Evolutionary conservation across 78 protist genomes (phyloP).

Genomic region (slime mould (Dictyostelium discoideum)): DNA sequence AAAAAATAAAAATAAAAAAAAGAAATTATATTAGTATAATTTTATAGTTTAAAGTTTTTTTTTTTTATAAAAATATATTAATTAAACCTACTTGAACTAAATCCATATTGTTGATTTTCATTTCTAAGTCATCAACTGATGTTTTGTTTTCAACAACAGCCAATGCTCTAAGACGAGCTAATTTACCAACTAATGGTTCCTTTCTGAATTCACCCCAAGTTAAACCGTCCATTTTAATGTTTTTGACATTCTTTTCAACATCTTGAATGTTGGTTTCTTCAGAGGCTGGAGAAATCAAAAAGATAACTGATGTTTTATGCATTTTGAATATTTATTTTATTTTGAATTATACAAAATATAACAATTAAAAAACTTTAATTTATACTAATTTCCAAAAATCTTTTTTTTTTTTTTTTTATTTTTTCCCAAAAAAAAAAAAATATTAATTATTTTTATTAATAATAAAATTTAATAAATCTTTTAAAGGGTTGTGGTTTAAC

Average conservation of each 20-base stretch:
- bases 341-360: background rate
- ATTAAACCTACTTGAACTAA: slow-evolving; percentile 3
- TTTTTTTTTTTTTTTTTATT: background rate
- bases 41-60: too few relatives aligned
- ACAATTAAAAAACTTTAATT: background rate
- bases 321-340: background rate
- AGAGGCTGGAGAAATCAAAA: background rate
- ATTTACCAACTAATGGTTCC: background rate
- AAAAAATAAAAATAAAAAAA: background rate
- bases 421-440: background rate
- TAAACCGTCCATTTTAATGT: background rate
- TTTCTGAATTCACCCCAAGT: background rate
- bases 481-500: too few relatives aligned
- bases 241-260: slow-evolving; percentile 9
- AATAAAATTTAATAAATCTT: background rate
- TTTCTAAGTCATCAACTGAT: background rate
- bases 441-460: background rate
- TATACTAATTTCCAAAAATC: background rate
- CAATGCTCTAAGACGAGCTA: background rate
- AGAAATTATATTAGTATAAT: too few relatives aligned
- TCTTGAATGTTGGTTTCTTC: slow-evolving; percentile 10
- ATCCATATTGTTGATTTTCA: background rate
- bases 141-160: background rate
- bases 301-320: slow-evolving; percentile 21
- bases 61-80: too few relatives aligned